Percentiles rank a stretch among this genome's conserved stretches.
phyloP scores from a whole-genome alignment of 805 yeast genomes.

The Priceomyces fermenticarens region DNA sequence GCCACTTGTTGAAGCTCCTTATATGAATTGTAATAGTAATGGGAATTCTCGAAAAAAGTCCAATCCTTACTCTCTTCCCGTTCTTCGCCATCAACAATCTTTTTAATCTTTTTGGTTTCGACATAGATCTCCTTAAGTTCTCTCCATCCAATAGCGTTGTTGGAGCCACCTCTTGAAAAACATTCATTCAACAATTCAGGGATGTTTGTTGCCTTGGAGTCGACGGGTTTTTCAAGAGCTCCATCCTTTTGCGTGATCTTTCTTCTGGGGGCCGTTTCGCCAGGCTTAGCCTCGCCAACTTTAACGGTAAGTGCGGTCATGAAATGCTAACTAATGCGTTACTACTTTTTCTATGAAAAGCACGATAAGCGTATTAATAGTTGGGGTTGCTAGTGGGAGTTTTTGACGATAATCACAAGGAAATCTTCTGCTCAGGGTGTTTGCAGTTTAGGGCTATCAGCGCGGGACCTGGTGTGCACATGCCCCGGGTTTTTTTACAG shows the following conservation, averaged over 20 bases:
- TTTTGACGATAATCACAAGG: no score
- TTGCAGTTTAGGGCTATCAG: no score
- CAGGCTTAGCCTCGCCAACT: constrained; percentile 68
- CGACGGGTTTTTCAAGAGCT: constrained; percentile 58
- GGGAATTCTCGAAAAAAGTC: constrained; percentile 77
- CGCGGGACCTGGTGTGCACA: no score
- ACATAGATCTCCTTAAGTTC: constrained; percentile 67
- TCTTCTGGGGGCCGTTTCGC: constrained; percentile 84
- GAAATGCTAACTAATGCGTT: background rate
- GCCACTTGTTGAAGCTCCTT: constrained; percentile 51
- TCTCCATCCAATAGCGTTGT: constrained; percentile 74
- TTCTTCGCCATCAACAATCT: constrained; percentile 74
- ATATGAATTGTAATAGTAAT: constrained; percentile 65
- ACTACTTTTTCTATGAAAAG: background rate
- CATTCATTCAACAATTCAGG: constrained; percentile 68
- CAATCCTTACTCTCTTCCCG: constrained; percentile 77
- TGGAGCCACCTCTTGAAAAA: constrained; percentile 51
- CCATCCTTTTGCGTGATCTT: constrained; percentile 49
- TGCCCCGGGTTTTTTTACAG: no score
- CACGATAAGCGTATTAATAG: no score
- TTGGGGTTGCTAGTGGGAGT: no score
- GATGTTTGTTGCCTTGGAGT: constrained; percentile 61
- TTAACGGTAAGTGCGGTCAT: constrained; percentile 42
- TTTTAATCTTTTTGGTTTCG: constrained; percentile 72
- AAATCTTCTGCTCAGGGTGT: no score